A percentile compares a stretch with the other conserved stretches of the same genome.
Evolutionary conservation across 495 filamentous ascomycete species (phyloP).

Genomic region (Talaromyces ruber): DNA sequence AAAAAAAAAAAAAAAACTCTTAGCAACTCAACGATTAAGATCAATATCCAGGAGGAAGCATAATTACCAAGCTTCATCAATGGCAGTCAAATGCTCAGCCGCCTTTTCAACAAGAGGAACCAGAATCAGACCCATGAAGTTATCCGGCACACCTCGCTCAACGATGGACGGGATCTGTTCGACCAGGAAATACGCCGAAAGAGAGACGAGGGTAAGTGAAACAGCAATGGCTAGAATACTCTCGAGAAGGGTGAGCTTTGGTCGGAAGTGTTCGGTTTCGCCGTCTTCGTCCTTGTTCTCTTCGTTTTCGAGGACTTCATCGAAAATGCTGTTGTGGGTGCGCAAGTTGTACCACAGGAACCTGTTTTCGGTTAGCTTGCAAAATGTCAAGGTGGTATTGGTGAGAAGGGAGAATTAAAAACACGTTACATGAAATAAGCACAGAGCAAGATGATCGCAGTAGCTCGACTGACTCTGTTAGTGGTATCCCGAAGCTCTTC

Average conservation of each 20-base stretch:
- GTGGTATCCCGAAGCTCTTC: constrained; percentile 39
- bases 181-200: constrained; percentile 79
- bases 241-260: constrained; percentile 74
- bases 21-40: neutral
- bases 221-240: constrained; percentile 58
- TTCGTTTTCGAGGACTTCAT: constrained; percentile 59
- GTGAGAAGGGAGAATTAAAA: neutral
- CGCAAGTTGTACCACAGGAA: constrained; percentile 76
- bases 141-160: constrained; percentile 58
- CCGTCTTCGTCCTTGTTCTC: constrained; percentile 63
- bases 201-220: constrained; percentile 62
- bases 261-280: constrained; percentile 50
- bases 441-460: constrained; percentile 68
- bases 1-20: too few relatives aligned
- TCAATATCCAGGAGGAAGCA: neutral
- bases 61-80: constrained; percentile 81
- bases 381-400: neutral
- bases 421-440: constrained; percentile 58
- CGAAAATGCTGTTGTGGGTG: constrained; percentile 76
- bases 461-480: constrained; percentile 63
- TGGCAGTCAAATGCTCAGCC: constrained; percentile 79
- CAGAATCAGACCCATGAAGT: constrained; percentile 67
- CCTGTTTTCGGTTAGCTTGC: constrained; percentile 20
- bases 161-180: constrained; percentile 72
- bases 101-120: constrained; percentile 83